Evolutionary conservation across 2,329 filamentous ascomycete species (phyloP).

Genomic region (Orbilia brochopaga): DNA sequence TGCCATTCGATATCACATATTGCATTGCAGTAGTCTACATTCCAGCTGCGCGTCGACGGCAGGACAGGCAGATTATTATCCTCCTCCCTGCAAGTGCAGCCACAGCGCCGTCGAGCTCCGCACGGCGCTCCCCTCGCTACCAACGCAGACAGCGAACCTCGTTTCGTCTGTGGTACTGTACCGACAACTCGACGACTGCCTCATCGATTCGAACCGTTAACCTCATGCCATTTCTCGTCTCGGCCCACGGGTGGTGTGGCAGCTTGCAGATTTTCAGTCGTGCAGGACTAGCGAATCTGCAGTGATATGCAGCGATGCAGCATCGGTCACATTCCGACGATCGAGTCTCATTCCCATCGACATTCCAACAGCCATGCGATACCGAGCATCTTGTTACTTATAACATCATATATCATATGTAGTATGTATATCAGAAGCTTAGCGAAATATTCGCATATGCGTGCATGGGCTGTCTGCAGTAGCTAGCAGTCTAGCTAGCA

Average conservation of each 20-base stretch:
- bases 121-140: constrained; percentile 45
- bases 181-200: neutral
- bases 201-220: neutral
- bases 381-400: too few species aligned
- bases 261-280: constrained; percentile 3
- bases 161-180: too few species aligned
- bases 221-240: neutral
- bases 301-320: too few species aligned
- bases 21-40: neutral
- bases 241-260: constrained; percentile 8
- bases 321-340: too few species aligned
- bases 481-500: too few species aligned
- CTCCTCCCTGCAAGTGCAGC: neutral
- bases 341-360: too few species aligned
- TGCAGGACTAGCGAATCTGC: neutral
- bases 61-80: neutral
- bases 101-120: constrained; percentile 28
- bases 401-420: too few species aligned
- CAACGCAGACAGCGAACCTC: constrained; percentile 18
- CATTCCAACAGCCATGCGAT: too few species aligned
- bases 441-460: too few species aligned
- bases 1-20: neutral
- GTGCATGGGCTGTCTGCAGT: too few species aligned
- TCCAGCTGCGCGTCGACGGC: neutral
- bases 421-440: too few species aligned